phyloP scores from a whole-genome alignment of 805 yeast species.

The Brettanomyces bruxellensis region DNA sequence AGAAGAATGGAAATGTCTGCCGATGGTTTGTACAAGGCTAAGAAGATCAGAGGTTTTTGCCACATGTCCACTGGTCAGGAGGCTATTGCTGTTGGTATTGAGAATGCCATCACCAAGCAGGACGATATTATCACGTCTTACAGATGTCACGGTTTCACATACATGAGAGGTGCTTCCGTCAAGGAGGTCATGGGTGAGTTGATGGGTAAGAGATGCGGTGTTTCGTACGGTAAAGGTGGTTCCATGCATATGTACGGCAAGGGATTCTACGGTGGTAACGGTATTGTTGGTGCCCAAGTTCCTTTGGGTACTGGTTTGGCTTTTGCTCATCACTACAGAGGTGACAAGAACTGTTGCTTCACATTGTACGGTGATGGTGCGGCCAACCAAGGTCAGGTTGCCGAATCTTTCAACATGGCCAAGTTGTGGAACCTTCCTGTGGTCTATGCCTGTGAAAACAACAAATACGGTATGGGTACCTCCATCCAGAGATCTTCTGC shows the following conservation, averaged over 20 bases:
- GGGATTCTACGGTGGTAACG: constrained; percentile 98
- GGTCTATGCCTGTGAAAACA: constrained; percentile 94
- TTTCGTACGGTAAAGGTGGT: constrained; percentile 97
- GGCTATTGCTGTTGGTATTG: constrained; percentile 98
- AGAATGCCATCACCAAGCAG: constrained; percentile 76
- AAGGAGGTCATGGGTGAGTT: constrained; percentile 87
- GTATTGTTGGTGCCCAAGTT: constrained; percentile 99
- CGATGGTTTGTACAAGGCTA: constrained; percentile 96
- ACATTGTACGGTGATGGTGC: constrained; percentile 98
- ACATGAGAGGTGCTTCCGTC: constrained; percentile 91
- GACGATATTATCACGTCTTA: constrained; percentile 94
- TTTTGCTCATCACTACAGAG: constrained; percentile 94
- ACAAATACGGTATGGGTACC: constrained; percentile 99
- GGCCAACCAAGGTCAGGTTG: constrained; percentile 98
- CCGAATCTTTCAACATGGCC: constrained; percentile 98
- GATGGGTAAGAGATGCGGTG: constrained; percentile 95
- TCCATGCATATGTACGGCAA: constrained; percentile 98
- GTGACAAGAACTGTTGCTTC: constrained; percentile 71
- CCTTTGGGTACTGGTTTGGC: constrained; percentile 97
- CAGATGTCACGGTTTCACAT: constrained; percentile 98
- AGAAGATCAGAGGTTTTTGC: constrained; percentile 98
- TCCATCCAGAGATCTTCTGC: constrained; percentile 96
- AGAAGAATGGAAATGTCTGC: constrained; percentile 99
- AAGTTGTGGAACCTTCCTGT: constrained; percentile 96
- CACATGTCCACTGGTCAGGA: constrained; percentile 98